phyloP scores from a whole-genome alignment of 441 rosid species.

The Adansonia rubrostipa region DNA sequence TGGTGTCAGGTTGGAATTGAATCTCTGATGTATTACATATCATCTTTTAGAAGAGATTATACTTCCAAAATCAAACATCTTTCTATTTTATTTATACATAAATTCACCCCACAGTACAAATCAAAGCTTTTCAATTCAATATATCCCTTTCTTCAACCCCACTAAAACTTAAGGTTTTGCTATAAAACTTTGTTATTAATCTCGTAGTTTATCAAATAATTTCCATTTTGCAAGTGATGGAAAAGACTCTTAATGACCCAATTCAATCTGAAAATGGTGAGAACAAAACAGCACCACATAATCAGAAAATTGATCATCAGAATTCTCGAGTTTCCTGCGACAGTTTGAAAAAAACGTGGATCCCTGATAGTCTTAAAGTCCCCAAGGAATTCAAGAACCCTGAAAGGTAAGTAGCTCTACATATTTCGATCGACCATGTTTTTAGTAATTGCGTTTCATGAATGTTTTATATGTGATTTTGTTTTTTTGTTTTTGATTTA shows the following conservation, averaged over 20 bases:
- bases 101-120: no score
- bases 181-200: background rate
- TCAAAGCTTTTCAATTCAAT: no score
- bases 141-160: no score
- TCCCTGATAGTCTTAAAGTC: constrained; percentile 69
- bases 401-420: constrained; percentile 49
- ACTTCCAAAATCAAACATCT: no score
- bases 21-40: no score
- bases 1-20: no score
- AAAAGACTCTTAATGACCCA: constrained; percentile 30
- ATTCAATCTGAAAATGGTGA: constrained; percentile 33
- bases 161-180: background rate
- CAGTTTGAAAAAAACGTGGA: constrained; percentile 47
- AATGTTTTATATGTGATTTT: background rate
- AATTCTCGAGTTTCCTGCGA: constrained; percentile 35
- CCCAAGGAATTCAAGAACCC: constrained; percentile 72
- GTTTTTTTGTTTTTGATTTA: background rate
- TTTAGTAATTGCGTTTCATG: background rate
- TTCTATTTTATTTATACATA: no score
- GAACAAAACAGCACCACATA: constrained; percentile 36
- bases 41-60: no score
- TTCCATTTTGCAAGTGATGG: constrained; percentile 26
- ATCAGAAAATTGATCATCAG: constrained; percentile 18
- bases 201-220: background rate
- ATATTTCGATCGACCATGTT: background rate